Evolutionary conservation across 176 grass and related monocot genomes (phyloP), one percentile per base, ranked within the genome.

Genomic region (Oryza meridionalis): DNA sequence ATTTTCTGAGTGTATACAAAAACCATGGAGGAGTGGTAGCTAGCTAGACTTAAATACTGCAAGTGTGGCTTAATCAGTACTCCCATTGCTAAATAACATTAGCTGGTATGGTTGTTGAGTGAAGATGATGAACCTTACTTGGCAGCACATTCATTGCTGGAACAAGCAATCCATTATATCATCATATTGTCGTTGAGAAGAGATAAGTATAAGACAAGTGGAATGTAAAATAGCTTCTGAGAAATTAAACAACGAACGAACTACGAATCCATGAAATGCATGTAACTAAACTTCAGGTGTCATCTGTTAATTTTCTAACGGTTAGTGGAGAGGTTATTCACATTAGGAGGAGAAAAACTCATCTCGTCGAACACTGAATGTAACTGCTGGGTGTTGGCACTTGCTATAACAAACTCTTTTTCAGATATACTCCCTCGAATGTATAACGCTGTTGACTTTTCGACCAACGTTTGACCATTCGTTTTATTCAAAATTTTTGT

Each of bases 81-180:
- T 76, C 37, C 25, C 33, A 26, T 76, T 4, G 49, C 24, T 35
- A 4, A 42, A 42, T 77, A 33, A 21, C 29, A 25, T 49, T 53
- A 50, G 12, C 40, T 26, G 12, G 46, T 70, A 33, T 40, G 69
- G 32, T 66, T 46, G 77, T 25, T 79, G 77, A 22, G 6, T 72
- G 40, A 16, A 16, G 43, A 47, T 26, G 42, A 43, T 27, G 43
- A 31, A 26, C 22, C 62, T 82, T 25, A 72, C 68, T 26, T 16
- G 9, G 13, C 49, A 38, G 51, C 14, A 10, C 10, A 64, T 40
- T 73, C 84, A 19, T 42, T 73, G n/a, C 58, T 50, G 16, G 27
- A 65, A 47, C 14, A 82, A 62, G 65, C 55, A 70, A 87, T 77
- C 51, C 53, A 22, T 27, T 82, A 12, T 35, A 12, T 35, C 40